Base-by-base conservation (phyloP, 2,329 filamentous ascomycete genomes). In the Albifimbria verrucaria region DNA sequence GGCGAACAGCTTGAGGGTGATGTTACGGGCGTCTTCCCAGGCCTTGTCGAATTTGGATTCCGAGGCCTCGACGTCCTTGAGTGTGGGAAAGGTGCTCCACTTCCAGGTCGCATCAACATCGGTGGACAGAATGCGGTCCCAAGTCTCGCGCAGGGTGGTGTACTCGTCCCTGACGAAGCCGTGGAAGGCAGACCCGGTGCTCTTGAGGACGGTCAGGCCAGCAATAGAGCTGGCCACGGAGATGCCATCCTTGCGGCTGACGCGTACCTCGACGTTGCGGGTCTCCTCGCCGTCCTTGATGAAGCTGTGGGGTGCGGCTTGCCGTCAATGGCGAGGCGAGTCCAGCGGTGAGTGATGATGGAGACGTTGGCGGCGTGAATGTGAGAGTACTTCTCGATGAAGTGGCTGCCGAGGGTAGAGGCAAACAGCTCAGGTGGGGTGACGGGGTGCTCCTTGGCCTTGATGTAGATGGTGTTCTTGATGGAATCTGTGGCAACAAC, bases 401-500 rank as follows among this genome's bases (percentile, higher is more conserved):
- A 97, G 79, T 99, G 94, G 60, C 85, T 81, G 62, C 89, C 92
- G 50, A 99, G 78, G 62, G 89, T 88, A 65, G 87, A 83, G 60
- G 89, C 93, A 71, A 90, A 99, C 57, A 96, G 85, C 78, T 99
- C 94, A 0, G 94, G 93, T 17, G 94, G 92, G 62, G 87, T 91
- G 63, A 99, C 89, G 28, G 92, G 90, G 77, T 95, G 81, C 75
- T 95, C 88, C 77, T 96, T 97, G 67, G 94, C 93, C 68, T 90
- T 88, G 75, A 99, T 92, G 79, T 94, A 96, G 68, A 90, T 87
- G 64, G 89, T 97, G 76, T 99, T 96, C 79, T 99, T 99, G 77
- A 97, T 96, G 23, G 92, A 93, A 74, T 99, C 94, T 56, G 94
- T 99, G 58, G 94, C 92, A 56, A 99, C 93, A 54, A 99, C 85